These are phyloP conservation scores for Cordyceps fumosorosea DNA, from an alignment of 2,329 filamentous ascomycete species.

Conservation along the genomic window DNA sequence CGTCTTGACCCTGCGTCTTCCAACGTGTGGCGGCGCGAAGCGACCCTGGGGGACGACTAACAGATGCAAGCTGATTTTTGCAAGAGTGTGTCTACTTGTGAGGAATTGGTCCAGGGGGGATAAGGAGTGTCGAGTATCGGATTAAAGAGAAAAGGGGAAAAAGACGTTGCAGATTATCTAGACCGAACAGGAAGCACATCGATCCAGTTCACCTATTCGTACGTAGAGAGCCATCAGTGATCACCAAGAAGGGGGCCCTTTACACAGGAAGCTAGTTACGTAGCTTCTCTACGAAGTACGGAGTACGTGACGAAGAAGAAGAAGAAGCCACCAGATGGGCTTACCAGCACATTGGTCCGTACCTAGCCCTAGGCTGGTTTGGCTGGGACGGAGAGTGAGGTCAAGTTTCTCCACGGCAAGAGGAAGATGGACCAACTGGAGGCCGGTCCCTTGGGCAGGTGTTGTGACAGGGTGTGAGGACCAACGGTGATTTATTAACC, in stretches of 20 bases:
- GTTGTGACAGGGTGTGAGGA: background rate
- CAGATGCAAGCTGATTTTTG: background rate
- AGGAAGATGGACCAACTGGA: background rate
- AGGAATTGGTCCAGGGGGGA: too few relatives aligned
- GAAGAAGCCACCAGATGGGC: background rate
- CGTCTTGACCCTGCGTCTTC: background rate
- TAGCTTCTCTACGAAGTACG: too few relatives aligned
- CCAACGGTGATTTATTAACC: background rate
- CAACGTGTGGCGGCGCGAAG: background rate
- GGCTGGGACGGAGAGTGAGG: background rate
- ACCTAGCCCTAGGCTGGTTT: background rate
- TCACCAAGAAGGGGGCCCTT: background rate
- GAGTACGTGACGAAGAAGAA: background rate
- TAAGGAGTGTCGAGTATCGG: too few relatives aligned
- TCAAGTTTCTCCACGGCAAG: background rate
- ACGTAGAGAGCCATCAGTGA: background rate
- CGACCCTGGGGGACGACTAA: background rate
- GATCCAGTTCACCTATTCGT: background rate
- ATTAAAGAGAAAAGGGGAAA: background rate
- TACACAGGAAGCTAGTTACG: background rate
- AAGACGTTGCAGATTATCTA: background rate
- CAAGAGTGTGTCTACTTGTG: too few relatives aligned
- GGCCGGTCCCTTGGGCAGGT: background rate
- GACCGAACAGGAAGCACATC: background rate
- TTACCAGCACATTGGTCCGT: background rate